Percentiles rank a stretch among this genome's conserved stretches.
Evolutionary conservation across 78 protist genomes (phyloP).

Genomic region (Dictyostelium firmibasis): DNA sequence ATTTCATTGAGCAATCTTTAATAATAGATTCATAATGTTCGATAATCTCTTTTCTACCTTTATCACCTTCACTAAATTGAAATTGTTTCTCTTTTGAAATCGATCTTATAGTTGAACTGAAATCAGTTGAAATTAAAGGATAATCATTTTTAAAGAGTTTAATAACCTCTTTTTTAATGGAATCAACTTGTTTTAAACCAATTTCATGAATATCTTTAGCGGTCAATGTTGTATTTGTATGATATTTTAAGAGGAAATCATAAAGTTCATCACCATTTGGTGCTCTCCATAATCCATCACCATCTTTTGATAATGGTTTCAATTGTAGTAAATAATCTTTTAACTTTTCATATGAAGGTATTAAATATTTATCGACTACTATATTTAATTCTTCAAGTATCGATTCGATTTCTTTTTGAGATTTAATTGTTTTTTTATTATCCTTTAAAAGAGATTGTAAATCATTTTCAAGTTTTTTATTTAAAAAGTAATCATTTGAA

Average conservation of each 20-base stretch:
- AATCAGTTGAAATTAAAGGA: slow-evolving; percentile 4
- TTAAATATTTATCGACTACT: neutral
- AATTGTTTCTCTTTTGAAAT: neutral
- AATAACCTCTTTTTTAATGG: neutral
- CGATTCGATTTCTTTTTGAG: neutral
- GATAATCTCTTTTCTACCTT: neutral
- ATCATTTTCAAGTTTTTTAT: neutral
- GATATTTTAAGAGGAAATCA: neutral
- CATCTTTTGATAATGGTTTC: neutral
- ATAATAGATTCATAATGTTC: neutral
- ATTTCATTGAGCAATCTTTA: neutral
- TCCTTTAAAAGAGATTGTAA: neutral
- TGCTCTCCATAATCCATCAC: slow-evolving; percentile 48
- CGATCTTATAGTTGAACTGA: neutral
- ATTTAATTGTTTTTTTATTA: neutral
- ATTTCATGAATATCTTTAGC: slow-evolving; percentile 41
- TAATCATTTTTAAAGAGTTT: slow-evolving; percentile 8
- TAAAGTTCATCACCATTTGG: slow-evolving; percentile 28
- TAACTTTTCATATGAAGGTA: slow-evolving; percentile 2
- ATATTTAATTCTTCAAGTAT: neutral
- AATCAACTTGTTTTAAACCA: slow-evolving; percentile 12
- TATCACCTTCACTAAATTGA: slow-evolving; percentile 9
- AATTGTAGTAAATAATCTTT: neutral
- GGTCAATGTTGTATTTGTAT: slow-evolving; percentile 10
- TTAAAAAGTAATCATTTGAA: neutral